phyloP scores from a whole-genome alignment of 495 filamentous ascomycete genomes.

The Apodospora peruviana region DNA sequence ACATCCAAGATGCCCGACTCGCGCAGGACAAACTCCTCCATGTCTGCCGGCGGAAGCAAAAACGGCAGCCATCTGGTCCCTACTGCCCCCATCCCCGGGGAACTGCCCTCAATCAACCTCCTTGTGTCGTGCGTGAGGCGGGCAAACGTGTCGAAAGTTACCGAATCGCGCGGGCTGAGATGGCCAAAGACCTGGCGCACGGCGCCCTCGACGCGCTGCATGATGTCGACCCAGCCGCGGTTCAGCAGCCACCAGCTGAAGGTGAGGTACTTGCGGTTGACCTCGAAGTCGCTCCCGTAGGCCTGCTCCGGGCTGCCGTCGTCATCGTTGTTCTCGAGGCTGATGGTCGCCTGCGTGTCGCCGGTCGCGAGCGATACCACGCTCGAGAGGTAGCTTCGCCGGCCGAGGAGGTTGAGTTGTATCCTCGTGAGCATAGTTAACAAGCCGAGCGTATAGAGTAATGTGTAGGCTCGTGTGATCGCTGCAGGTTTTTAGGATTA shows the following conservation, averaged over 20 bases:
- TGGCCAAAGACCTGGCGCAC: conserved; percentile 83
- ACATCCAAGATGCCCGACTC: conserved; percentile 72
- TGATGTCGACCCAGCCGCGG: conserved; percentile 76
- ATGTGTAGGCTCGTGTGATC: conserved; percentile 81
- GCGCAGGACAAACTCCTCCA: conserved; percentile 74
- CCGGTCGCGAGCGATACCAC: conserved; percentile 82
- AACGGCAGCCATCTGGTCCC: conserved; percentile 71
- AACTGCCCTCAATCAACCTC: conserved; percentile 74
- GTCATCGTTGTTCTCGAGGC: conserved; percentile 83
- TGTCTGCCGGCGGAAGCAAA: conserved; percentile 69
- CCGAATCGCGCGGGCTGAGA: conserved; percentile 80
- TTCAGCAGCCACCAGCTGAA: conserved; percentile 99
- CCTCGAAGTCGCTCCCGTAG: conserved; percentile 87
- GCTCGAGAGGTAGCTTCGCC: conserved; percentile 88
- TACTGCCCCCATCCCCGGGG: conserved; percentile 59
- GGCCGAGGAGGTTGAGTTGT: conserved; percentile 94
- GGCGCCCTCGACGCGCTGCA: conserved; percentile 68
- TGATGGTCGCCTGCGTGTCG: conserved; percentile 59
- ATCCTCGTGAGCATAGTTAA: conserved; percentile 90
- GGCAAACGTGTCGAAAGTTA: conserved; percentile 71
- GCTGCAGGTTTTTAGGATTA: conserved; percentile 42
- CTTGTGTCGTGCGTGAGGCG: conserved; percentile 73
- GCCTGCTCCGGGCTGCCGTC: conserved; percentile 72
- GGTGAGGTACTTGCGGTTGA: conserved; percentile 86
- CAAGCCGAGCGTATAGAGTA: conserved; percentile 85